A percentile compares a stretch with the other conserved stretches of the same genome.
These are phyloP conservation scores for Halophytophthora batemanensis DNA, from an alignment of 352 stramenopile species.

Conservation along the genomic window DNA sequence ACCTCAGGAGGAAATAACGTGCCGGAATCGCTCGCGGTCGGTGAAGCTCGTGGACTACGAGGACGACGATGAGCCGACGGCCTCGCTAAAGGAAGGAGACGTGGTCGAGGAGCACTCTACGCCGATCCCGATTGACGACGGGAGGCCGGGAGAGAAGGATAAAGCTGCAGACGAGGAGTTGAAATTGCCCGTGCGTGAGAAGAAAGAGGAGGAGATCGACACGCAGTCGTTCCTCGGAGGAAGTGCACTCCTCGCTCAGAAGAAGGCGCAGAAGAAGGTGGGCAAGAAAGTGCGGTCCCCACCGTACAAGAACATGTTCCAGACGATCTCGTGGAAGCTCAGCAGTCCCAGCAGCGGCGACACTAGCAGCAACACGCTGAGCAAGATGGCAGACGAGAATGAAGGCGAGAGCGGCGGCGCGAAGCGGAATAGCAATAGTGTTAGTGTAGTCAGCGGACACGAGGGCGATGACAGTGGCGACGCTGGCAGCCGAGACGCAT, in stretches of 20 bases:
- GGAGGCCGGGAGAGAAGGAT: constrained; percentile 21
- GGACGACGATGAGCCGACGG: constrained; percentile 49
- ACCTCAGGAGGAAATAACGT: constrained; percentile 41
- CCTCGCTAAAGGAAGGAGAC: constrained; percentile 33
- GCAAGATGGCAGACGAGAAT: constrained; percentile 6
- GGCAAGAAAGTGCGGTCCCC: constrained; percentile 40
- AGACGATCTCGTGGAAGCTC: constrained; percentile 74
- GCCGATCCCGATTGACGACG: constrained; percentile 14
- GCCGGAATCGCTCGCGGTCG: constrained; percentile 35
- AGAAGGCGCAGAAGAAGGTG: constrained; percentile 38
- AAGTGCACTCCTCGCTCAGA: constrained; percentile 32
- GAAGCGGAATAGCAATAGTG: constrained; percentile 26
- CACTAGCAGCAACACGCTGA: constrained; percentile 1
- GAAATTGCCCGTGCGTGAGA: constrained; percentile 57
- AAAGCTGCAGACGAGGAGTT: constrained; percentile 56
- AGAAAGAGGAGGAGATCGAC: constrained; percentile 51
- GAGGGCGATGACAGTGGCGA: constrained; percentile 11
- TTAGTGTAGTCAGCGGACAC: constrained; percentile 25
- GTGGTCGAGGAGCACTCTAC: constrained; percentile 10
- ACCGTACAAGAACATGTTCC: constrained; percentile 75
- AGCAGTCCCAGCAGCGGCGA: constrained; percentile 10
- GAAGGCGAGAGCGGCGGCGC: constrained; percentile 6
- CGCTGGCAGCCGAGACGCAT: not conserved
- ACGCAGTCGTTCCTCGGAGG: constrained; percentile 47
- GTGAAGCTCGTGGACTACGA: constrained; percentile 74